Evolutionary conservation across 2,329 filamentous ascomycete genomes (phyloP).

Genomic region (Verticillium longisporum): DNA sequence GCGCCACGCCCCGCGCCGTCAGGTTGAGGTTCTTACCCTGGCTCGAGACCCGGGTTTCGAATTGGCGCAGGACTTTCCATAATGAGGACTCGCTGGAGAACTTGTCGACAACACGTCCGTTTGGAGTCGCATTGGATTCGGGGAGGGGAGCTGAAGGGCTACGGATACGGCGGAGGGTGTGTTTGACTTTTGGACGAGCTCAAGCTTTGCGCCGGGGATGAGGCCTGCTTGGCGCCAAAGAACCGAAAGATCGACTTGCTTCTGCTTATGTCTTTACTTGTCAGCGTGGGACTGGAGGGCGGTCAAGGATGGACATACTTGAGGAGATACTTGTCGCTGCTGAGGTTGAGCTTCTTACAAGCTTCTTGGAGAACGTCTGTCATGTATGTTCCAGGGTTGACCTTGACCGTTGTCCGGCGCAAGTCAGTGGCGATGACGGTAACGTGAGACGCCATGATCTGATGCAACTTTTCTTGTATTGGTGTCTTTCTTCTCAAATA

Average conservation of each 20-base stretch:
- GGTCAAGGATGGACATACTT: conserved; percentile 54
- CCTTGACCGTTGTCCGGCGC: conserved; percentile 74
- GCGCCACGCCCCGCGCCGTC: conserved; percentile 73
- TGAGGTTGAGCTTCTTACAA: conserved; percentile 71
- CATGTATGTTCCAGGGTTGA: conserved; percentile 71
- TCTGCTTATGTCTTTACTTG: conserved; percentile 65
- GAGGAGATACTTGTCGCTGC: conserved; percentile 67
- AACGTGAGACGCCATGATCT: conserved; percentile 75
- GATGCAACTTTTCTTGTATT: conserved; percentile 1
- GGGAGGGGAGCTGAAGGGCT: conserved; percentile 77
- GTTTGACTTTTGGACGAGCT: conserved; percentile 80
- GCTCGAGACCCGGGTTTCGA: conserved; percentile 69
- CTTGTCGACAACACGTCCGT: conserved; percentile 70
- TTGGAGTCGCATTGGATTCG: conserved; percentile 55
- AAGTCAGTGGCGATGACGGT: conserved; percentile 79
- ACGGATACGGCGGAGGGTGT: conserved; percentile 82
- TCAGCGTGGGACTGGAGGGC: neutral
- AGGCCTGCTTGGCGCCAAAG: conserved; percentile 80
- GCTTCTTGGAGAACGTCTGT: conserved; percentile 83
- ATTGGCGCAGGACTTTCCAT: conserved; percentile 85
- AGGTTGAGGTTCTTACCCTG: conserved; percentile 64
- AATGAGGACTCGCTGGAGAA: conserved; percentile 82
- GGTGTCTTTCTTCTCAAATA: neutral
- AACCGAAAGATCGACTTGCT: conserved; percentile 75
- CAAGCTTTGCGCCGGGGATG: conserved; percentile 78